phyloP scores from a whole-genome alignment of 1,284 basidiomycete species.

The Kwoniella shivajii region DNA sequence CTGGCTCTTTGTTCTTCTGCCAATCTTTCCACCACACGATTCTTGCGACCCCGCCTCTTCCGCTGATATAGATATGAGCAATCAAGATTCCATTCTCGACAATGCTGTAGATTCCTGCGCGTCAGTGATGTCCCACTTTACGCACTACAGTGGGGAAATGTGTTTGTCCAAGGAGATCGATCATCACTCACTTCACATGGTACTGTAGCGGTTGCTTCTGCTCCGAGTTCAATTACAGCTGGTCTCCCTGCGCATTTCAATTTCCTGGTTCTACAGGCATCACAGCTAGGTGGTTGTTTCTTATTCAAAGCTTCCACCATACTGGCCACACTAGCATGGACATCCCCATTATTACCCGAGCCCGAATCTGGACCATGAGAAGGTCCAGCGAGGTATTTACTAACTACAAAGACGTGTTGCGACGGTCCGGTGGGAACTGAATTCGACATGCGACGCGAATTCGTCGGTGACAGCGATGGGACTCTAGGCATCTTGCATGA shows the following conservation, averaged over 20 bases:
- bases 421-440: constrained; percentile 1
- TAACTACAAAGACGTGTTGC: constrained; percentile 11
- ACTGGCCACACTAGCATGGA: not conserved
- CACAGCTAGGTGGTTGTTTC: constrained; percentile 22
- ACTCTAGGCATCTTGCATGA: constrained; percentile 8
- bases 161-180: not conserved
- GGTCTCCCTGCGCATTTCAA: constrained; percentile 30
- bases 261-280: constrained; percentile 31
- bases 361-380: not conserved
- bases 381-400: constrained; percentile 1
- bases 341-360: not conserved
- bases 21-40: constrained; percentile 27
- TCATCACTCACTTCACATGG: constrained; percentile 25
- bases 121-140: not conserved
- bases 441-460: not conserved
- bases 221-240: constrained; percentile 18
- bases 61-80: constrained; percentile 33
- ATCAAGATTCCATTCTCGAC: constrained; percentile 28
- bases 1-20: constrained; percentile 21
- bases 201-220: constrained; percentile 17
- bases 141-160: not conserved
- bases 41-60: constrained; percentile 29
- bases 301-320: constrained; percentile 13
- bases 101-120: constrained; percentile 20
- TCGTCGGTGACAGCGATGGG: constrained; percentile 6